Evolutionary conservation across 257 asterid species (phyloP).

Genomic region (Solanum lignicaule): DNA sequence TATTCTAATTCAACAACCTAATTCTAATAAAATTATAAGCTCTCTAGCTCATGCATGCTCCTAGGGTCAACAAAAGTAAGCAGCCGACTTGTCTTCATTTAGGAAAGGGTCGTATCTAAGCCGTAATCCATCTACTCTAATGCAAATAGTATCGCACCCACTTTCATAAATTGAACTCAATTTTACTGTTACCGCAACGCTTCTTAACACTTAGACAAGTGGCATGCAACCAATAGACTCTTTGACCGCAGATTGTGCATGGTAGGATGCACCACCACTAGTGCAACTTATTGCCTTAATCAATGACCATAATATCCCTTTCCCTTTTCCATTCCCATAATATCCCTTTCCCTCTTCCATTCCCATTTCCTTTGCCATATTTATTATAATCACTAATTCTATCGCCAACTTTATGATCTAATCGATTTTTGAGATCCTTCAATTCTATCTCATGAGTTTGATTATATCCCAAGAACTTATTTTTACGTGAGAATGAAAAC

Average conservation of each 20-base stretch:
- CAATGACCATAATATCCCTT: conserved; percentile 4
- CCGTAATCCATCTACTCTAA: no score
- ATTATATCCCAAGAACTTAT: conserved; percentile 29
- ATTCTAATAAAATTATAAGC: neutral
- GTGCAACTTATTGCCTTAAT: conserved; percentile 53
- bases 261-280: conserved; percentile 16
- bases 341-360: conserved; percentile 9
- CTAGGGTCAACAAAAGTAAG: neutral
- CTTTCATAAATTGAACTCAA: rapidly evolving
- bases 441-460: conserved; percentile 29
- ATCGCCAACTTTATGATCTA: conserved; percentile 24
- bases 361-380: neutral
- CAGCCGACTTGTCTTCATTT: neutral
- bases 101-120: no score
- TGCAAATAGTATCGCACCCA: rapidly evolving
- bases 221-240: conserved; percentile 4
- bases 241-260: conserved; percentile 10
- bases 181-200: no score
- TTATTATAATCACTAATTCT: neutral
- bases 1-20: neutral
- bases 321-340: conserved; percentile 12
- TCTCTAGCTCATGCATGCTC: neutral
- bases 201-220: neutral
- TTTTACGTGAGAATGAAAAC: neutral
- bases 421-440: conserved; percentile 49